Base-by-base conservation (phyloP, 2,329 filamentous ascomycete species). In the Dothideomycetes sp. region DNA sequence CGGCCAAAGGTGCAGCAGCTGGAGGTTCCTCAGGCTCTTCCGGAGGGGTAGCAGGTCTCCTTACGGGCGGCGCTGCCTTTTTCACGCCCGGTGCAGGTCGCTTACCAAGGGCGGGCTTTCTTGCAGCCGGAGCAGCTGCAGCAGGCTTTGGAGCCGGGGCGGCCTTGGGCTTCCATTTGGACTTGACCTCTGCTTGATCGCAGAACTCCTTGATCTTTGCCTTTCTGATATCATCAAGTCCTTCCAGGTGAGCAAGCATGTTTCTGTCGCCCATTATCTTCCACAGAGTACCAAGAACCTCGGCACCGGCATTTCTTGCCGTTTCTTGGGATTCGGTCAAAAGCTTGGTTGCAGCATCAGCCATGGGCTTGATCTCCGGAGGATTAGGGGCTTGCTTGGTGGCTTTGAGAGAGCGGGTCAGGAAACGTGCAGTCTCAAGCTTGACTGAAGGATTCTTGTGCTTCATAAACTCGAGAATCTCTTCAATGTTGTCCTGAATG, bases 401-500 rank as follows among this genome's bases (percentile, higher is more conserved):
- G 0, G 77, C 86, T 49, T 82, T 81, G 34, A 98, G 68, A 56
- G 83, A 89, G 47, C 91, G 77, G 36, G 93, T 81, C n/a, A 98
- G 68, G 53, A 98, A 96, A 47, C 85, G 86, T 64, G 94, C 81
- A 0, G 86, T 93, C 45, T 93, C 88, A 52, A 95, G 85, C 63
- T 98, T 98, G 47, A 98, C 84, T 55, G 95, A 88, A 1, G 91
- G 91, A 56, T 98, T 98, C 64, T 98, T 98, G 72, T 94, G 85
- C 49, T 79, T 79, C 22, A 96, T 64, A 48, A 81, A 93, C 42
- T 91, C 75, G 1, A 85, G 62, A 5, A 86, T 93, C 46, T 98
- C 91, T 55, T 94, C 87, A n/a, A 96, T 64, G 50, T 85, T 91
- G 1, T 98, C 93, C 3, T 78, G 73, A 19, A 98, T 65, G 48